phyloP scores from a whole-genome alignment of 768 basidiomycete species.

The Pilatotrama ljubarskyi region DNA sequence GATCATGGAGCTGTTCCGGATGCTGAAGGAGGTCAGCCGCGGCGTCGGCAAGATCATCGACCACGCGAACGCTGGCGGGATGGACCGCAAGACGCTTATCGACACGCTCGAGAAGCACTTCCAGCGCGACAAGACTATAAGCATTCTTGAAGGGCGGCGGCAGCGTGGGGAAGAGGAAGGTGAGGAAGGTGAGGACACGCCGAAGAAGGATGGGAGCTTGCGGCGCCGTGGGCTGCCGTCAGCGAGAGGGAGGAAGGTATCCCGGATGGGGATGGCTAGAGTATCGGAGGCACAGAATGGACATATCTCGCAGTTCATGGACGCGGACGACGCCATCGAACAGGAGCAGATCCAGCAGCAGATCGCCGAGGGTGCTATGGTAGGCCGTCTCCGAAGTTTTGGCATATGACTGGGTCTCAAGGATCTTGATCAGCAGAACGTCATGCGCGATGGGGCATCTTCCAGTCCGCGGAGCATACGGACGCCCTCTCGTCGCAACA shows the following conservation, averaged over 20 bases:
- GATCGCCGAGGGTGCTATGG: slow-evolving; percentile 71
- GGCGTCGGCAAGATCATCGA: slow-evolving; percentile 75
- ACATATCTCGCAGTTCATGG: slow-evolving; percentile 82
- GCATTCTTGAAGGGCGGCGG: slow-evolving; percentile 77
- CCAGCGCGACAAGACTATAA: slow-evolving; percentile 81
- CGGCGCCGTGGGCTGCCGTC: slow-evolving; percentile 36
- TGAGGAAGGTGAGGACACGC: slow-evolving; percentile 48
- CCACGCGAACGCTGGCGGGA: slow-evolving; percentile 47
- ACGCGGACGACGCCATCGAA: slow-evolving; percentile 81
- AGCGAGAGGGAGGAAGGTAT: slow-evolving; percentile 34
- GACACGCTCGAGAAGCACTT: slow-evolving; percentile 78
- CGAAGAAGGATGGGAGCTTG: slow-evolving; percentile 55
- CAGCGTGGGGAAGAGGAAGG: slow-evolving; percentile 34
- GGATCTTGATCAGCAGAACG: slow-evolving; percentile 46
- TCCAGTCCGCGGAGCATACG: slow-evolving; percentile 67
- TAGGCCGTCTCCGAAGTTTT: slow-evolving; percentile 36
- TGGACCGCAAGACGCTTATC: slow-evolving; percentile 83
- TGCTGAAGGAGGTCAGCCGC: slow-evolving; percentile 83
- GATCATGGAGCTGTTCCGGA: slow-evolving; percentile 91
- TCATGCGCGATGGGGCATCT: slow-evolving; percentile 54
- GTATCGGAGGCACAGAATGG: slow-evolving; percentile 43
- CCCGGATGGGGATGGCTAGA: slow-evolving; percentile 37
- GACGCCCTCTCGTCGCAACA: slow-evolving; percentile 55
- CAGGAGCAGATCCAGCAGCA: slow-evolving; percentile 88
- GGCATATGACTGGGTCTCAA: neutral